These are phyloP conservation scores for Vitis hybrid DNA, from an alignment of 177 flowering plant species.

Conservation along the genomic window DNA sequence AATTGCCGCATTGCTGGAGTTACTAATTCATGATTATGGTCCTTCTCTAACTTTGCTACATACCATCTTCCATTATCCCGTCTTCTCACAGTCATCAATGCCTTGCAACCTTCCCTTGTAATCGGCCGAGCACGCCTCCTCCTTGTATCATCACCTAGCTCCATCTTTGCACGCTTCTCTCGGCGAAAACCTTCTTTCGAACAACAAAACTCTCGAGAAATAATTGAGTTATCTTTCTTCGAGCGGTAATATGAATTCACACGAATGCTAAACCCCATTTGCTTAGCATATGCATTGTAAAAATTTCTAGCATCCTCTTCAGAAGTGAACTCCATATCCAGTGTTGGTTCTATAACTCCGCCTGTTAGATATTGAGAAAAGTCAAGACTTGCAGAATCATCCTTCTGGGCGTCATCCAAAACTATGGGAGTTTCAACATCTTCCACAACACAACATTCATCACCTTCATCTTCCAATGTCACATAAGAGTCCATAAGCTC, in stretches of 20 bases:
- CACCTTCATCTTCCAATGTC: constrained; percentile 27
- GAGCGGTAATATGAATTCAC: constrained; percentile 34
- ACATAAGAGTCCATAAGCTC: constrained; percentile 29
- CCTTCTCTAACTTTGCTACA: constrained; percentile 32
- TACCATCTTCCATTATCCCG: constrained; percentile 40
- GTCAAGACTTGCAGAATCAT: constrained; percentile 16
- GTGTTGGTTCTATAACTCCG: constrained; percentile 30
- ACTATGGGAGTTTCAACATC: constrained; percentile 34
- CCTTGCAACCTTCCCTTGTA: constrained; percentile 46
- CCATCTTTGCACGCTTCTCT: constrained; percentile 24
- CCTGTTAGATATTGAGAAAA: constrained; percentile 17
- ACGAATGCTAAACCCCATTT: constrained; percentile 37
- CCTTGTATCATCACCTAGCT: constrained; percentile 22
- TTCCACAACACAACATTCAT: constrained; percentile 34
- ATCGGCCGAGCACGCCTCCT: constrained; percentile 30
- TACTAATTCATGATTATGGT: constrained; percentile 44
- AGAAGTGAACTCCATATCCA: constrained; percentile 36
- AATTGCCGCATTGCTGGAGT: constrained; percentile 35
- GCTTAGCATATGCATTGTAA: constrained; percentile 41
- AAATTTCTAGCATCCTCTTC: constrained; percentile 41
- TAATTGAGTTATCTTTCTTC: constrained; percentile 36
- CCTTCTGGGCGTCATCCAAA: constrained; percentile 25
- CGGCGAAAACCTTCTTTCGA: constrained; percentile 42
- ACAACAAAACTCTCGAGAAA: constrained; percentile 37
- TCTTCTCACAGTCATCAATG: constrained; percentile 38